These are phyloP conservation scores for Kodamaea laetipori DNA, from an alignment of 805 yeast genomes.

Conservation along the genomic window DNA sequence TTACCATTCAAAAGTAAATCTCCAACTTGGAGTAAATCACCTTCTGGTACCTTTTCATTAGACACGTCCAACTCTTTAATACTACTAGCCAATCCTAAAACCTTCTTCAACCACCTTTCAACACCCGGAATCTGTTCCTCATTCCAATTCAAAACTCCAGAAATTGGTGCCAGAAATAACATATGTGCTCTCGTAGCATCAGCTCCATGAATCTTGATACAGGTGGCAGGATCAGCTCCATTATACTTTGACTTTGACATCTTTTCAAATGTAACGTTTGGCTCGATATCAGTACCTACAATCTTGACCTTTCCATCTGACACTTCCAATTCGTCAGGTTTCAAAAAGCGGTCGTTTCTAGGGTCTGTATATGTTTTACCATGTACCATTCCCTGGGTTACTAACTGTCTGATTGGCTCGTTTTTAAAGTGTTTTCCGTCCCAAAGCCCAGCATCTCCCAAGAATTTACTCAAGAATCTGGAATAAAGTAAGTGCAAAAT, in stretches of 20 bases:
- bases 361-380: constrained; percentile 84
- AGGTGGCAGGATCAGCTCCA: constrained; percentile 86
- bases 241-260: constrained; percentile 97
- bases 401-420: constrained; percentile 79
- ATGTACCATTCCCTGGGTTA: constrained; percentile 98
- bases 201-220: constrained; percentile 79
- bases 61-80: too few species aligned
- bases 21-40: constrained; percentile 12
- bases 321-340: constrained; percentile 69
- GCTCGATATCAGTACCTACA: constrained; percentile 50
- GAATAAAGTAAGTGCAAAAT: constrained; percentile 87
- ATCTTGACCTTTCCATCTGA: constrained; percentile 47
- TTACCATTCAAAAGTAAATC: constrained; percentile 24
- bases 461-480: constrained; percentile 80
- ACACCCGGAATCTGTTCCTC: constrained; percentile 83
- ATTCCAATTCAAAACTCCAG: constrained; percentile 86
- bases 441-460: constrained; percentile 70
- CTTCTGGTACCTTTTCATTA: too few species aligned
- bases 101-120: constrained; percentile 79
- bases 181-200: constrained; percentile 95
- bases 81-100: constrained; percentile 37
- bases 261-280: constrained; percentile 72
- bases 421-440: constrained; percentile 55
- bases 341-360: constrained; percentile 68
- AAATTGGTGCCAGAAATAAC: constrained; percentile 86